A percentile compares a stretch with the other conserved stretches of the same genome.
These are phyloP conservation scores for Blastocystis sp. DNA, from an alignment of 352 stramenopile genomes.

Conservation along the genomic window DNA sequence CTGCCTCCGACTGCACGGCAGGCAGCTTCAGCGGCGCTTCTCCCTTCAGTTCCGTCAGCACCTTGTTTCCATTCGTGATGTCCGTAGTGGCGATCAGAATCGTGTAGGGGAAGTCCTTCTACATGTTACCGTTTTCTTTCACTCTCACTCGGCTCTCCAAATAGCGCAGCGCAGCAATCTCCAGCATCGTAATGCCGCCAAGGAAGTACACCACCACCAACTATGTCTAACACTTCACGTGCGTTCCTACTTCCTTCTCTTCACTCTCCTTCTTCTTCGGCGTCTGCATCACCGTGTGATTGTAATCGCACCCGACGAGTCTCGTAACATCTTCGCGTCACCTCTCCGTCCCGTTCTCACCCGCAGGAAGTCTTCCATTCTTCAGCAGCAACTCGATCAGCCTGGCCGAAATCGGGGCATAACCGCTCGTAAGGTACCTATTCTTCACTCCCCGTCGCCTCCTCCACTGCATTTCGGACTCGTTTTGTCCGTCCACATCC, in stretches of 20 bases:
- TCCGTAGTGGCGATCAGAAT: constrained; percentile 20
- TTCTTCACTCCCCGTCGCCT: background rate
- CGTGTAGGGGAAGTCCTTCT: constrained; percentile 8
- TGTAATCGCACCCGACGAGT: constrained; percentile 37
- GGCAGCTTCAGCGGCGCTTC: constrained; percentile 13
- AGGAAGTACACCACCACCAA: constrained; percentile 33
- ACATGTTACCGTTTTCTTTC: background rate
- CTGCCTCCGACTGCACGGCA: background rate
- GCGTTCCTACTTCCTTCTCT: background rate
- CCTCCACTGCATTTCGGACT: constrained; percentile 17
- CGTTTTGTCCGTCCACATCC: constrained; percentile 29
- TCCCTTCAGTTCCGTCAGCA: constrained; percentile 6
- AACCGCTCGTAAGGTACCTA: constrained; percentile 26
- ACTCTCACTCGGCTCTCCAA: background rate
- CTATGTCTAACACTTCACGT: background rate
- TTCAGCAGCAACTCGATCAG: constrained; percentile 19
- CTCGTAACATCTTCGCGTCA: background rate
- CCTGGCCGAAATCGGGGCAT: constrained; percentile 15
- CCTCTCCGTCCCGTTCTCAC: background rate
- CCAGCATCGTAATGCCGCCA: constrained; percentile 33
- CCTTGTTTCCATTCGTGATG: background rate
- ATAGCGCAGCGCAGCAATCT: constrained; percentile 54
- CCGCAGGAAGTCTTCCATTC: background rate
- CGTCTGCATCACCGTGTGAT: background rate
- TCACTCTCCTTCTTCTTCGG: background rate